A percentile compares a stretch with the other conserved stretches of the same genome.
Evolutionary conservation across 1,139 yeast genomes (phyloP).

Genomic region (Saccharomyces hybrid): DNA sequence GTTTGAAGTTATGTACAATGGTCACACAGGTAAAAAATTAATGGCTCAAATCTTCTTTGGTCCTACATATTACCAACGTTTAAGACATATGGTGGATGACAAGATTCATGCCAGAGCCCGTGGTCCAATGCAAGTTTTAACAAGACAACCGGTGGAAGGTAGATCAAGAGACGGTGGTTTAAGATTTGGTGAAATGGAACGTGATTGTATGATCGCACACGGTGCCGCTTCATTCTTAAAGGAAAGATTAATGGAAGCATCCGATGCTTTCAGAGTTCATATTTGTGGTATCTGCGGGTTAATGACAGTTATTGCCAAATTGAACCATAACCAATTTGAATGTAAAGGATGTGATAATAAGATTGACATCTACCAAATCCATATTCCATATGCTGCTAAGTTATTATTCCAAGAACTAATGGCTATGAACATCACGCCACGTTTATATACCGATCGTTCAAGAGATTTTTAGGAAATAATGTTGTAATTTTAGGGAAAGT

Average conservation of each 20-base stretch:
- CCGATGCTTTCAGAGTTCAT: slow-evolving; percentile 97
- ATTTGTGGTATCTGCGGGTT: slow-evolving; percentile 97
- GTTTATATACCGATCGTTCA: slow-evolving; percentile 63
- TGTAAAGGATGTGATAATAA: slow-evolving; percentile 98
- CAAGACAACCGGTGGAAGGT: slow-evolving; percentile 99
- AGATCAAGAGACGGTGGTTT: slow-evolving; percentile 99
- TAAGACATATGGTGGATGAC: slow-evolving; percentile 98
- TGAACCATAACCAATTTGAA: slow-evolving; percentile 94
- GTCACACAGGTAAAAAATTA: slow-evolving; percentile 94
- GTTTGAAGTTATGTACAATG: slow-evolving; percentile 95
- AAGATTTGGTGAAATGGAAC: slow-evolving; percentile 99
- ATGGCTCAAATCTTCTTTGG: slow-evolving; percentile 99
- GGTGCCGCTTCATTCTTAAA: slow-evolving; percentile 97
- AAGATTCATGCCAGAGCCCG: slow-evolving; percentile 99
- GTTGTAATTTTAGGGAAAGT: slow-evolving; percentile 1
- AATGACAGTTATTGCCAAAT: slow-evolving; percentile 94
- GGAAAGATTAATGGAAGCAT: slow-evolving; percentile 97
- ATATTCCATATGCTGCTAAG: slow-evolving; percentile 96
- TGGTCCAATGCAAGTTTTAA: slow-evolving; percentile 96
- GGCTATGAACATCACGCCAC: slow-evolving; percentile 96
- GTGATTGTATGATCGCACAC: slow-evolving; percentile 99
- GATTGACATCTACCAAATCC: slow-evolving; percentile 94
- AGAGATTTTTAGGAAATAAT: slow-evolving; percentile 26
- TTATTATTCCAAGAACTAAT: slow-evolving; percentile 92
- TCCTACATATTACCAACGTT: slow-evolving; percentile 95